Conservation (phyloP, 2,329 filamentous ascomycete genomes). For the Sclerotinia nivalis region DNA sequence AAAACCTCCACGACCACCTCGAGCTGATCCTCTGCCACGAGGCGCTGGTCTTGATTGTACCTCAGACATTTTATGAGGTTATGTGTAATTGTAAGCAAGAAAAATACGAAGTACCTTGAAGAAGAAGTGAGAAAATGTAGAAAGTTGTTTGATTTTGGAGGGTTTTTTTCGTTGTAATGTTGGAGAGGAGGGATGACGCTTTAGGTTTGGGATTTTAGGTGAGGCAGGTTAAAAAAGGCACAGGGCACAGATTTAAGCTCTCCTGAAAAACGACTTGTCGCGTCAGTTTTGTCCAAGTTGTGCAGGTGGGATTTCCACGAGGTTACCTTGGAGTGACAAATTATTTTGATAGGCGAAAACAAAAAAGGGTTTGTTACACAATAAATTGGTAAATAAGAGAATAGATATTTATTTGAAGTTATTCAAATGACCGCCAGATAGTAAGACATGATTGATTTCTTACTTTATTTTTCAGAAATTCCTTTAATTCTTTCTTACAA, state of each 20-base stretch:
- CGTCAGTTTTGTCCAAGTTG: slow-evolving; percentile 9
- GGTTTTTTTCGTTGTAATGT: slow-evolving; percentile 21
- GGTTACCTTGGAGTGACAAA: not conserved
- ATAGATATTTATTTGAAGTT: slow-evolving; percentile 4
- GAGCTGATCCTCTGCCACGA: slow-evolving; percentile 87
- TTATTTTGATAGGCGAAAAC: not conserved
- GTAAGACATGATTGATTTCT: slow-evolving; percentile 19
- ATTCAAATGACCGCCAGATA: slow-evolving; percentile 17
- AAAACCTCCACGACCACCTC: slow-evolving; percentile 80
- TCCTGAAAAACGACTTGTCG: slow-evolving; percentile 24
- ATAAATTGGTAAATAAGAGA: not conserved
- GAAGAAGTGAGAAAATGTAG: slow-evolving; percentile 28
- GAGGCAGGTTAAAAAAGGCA: slow-evolving; percentile 17
- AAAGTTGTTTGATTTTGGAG: slow-evolving; percentile 19
- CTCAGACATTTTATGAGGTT: slow-evolving; percentile 70
- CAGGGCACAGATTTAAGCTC: slow-evolving; percentile 25
- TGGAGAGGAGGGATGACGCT: slow-evolving; percentile 22
- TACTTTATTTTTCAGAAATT: not conserved
- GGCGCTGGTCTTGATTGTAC: slow-evolving; percentile 79
- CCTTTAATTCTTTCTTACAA: not conserved
- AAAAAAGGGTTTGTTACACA: not conserved
- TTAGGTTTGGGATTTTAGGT: slow-evolving; percentile 18
- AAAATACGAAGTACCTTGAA: slow-evolving; percentile 26
- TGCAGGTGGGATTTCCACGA: slow-evolving; percentile 15
- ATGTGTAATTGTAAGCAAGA: slow-evolving; percentile 33